Evolutionary conservation across 2,329 filamentous ascomycete genomes (phyloP), one percentile per base, ranked within the genome.

Genomic region (Penicillium sp.): DNA sequence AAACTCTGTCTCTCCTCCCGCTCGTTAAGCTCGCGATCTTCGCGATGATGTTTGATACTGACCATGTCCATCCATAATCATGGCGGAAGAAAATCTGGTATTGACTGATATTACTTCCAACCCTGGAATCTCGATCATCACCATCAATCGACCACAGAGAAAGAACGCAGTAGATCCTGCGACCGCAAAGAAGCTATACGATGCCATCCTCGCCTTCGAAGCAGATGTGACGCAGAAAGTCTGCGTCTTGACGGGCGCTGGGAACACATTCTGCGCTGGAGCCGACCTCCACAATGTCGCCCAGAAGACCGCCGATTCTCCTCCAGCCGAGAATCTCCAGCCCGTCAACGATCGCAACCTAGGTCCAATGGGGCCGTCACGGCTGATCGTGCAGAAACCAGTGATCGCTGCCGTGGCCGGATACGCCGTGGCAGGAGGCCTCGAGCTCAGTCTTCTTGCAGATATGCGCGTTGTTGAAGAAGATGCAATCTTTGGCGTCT

Each of bases 391-490:
- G 9, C 75, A 72, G 40, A 87, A 87, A 63, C 84, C 84, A 0
- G 74, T 86, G 12, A 83, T 86, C 53, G 75, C 75, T 19, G 84
- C 84, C 2, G 76, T 86, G 0, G 75, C 83, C 0, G 84, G 84
- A 1, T 78, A 84, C 60, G 84, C 84, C 0, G 84, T 86, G 0
- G 84, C 84, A 0, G 84, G 83, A 1, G 83, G 83, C 0, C 76
- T 86, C 0, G 84, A 87, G 68, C 73, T 86, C 9, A 80, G 79
- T 47, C 77, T 87, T 0, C 68, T 87, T 0, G 84, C 77, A 0
- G 85, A 87, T 65, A 75, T 87, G 56, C 80, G 84, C 1, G 77
- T 87, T 0, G 82, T 79, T 0, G 84, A 86, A 60, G 81, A 84
- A 58, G 80, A 83, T 45, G 82, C 83, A 4, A 69, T 85, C 0